These are phyloP conservation scores for Pouteria glomerata DNA, from an alignment of 148 eudicot species.

Conservation along the genomic window DNA sequence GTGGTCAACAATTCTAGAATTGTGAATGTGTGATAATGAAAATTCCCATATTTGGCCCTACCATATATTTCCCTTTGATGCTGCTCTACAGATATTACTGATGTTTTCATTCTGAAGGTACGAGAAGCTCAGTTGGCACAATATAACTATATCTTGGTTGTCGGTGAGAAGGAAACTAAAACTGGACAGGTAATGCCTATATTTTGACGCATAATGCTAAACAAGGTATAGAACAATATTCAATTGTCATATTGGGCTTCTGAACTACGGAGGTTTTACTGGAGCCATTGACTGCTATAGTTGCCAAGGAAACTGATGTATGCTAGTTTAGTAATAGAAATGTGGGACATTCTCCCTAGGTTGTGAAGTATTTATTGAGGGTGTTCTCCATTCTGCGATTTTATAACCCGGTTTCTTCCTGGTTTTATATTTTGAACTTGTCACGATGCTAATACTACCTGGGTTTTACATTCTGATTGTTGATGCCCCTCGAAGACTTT, in stretches of 20 bases:
- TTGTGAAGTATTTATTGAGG: background rate
- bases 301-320: background rate
- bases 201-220: background rate
- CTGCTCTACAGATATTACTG: too few species aligned
- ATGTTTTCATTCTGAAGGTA: conserved; percentile 41
- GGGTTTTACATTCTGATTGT: too few species aligned
- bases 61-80: too few species aligned
- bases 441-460: too few species aligned
- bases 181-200: conserved; percentile 26
- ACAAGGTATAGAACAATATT: background rate
- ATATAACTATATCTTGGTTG: conserved; percentile 91
- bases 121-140: conserved; percentile 89
- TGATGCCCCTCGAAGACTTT: background rate
- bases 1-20: too few species aligned
- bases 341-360: background rate
- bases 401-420: background rate
- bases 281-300: background rate
- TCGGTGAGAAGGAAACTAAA: conserved; percentile 80
- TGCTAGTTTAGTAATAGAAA: background rate
- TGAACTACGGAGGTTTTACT: background rate
- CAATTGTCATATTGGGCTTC: background rate
- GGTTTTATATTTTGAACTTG: background rate
- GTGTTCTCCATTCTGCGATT: background rate
- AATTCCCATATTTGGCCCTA: too few species aligned
- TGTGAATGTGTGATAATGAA: too few species aligned